Evolutionary conservation across 2,329 filamentous ascomycete species (phyloP), one percentile per base, ranked within the genome.

Genomic region (Aspergillus fischeri): DNA sequence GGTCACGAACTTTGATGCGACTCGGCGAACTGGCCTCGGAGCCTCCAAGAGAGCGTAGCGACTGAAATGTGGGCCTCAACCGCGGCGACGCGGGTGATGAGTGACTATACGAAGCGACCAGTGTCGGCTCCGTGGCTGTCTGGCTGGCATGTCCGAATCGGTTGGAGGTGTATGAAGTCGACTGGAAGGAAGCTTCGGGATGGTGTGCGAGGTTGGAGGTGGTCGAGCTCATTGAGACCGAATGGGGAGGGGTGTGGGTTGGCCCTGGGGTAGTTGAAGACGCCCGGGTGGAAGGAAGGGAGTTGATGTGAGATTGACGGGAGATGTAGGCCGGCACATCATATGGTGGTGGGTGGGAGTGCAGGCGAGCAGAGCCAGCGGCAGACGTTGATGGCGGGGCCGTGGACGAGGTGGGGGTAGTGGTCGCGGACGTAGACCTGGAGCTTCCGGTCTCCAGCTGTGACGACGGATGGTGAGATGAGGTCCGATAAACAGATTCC

Each of bases 1-100:
- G 80, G 73, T 96, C 92, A 67, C 90, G 89, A 47, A 99, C 87
- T 70, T 90, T 89, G 69, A 97, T 90, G 58, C 83, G 80, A 60
- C 77, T 80, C 41, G 84, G 82, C 29, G 83, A 81, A 53, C 71
- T 74, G 25, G 65, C 72, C 61, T 74, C 72, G 1, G 77, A 80
- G 3, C 70, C 73, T 11, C 68, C 73, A 2, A 79, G 64, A 2
- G 78, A 79, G 52, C 73, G 67, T 52, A 75, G 74, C 4, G 78
- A 79, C 44, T 70, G 71, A 49, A 73, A 67, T n/a, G 77, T 78
- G 20, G 78, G 78, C 57, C 73, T 75, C 55, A 80, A 60, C 54
- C 75, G 73, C 38, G 78, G 76, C 4, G 78, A 80, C 38, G 77
- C 73, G 17, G 79, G 78, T 3, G 75, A 76, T 6, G 73, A 67